A percentile compares a stretch with the other conserved stretches of the same genome.
Evolutionary conservation across 768 basidiomycete genomes (phyloP).

Genomic region (Lentinula lateritia): DNA sequence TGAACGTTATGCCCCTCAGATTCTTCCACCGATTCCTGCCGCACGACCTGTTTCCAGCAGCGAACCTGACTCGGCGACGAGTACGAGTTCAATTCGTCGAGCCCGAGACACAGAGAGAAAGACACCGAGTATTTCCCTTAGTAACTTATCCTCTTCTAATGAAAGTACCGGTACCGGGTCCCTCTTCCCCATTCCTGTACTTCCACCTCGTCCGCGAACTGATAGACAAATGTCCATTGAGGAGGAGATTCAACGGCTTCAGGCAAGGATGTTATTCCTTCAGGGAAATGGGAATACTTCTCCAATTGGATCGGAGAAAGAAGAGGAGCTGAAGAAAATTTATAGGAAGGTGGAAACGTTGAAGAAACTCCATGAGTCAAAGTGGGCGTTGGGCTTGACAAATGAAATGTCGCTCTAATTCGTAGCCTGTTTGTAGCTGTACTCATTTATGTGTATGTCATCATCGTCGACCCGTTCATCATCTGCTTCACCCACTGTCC

Average conservation of each 20-base stretch:
- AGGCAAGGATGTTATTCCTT: conserved; percentile 3
- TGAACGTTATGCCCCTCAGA: not conserved
- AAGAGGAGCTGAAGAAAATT: conserved; percentile 3
- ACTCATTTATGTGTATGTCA: too few species aligned
- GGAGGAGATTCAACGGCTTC: conserved; percentile 1
- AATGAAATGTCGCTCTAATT: not conserved
- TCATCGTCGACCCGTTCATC: too few species aligned
- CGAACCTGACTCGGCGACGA: not conserved
- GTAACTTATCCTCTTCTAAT: not conserved
- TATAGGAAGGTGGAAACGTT: not conserved
- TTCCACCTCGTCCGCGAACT: conserved; percentile 2
- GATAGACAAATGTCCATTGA: conserved; percentile 4
- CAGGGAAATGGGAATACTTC: not conserved
- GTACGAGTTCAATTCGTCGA: not conserved
- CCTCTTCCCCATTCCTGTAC: not conserved
- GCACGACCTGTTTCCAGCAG: not conserved
- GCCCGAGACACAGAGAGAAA: not conserved
- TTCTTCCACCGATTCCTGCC: not conserved
- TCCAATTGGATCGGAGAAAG: not conserved
- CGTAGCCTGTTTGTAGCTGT: not conserved
- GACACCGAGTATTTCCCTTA: not conserved
- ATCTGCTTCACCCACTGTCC: too few species aligned
- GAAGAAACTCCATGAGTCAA: conserved; percentile 2
- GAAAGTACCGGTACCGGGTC: not conserved
- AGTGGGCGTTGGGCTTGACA: conserved; percentile 3